Percentiles rank a stretch among this genome's conserved stretches.
phyloP scores from a whole-genome alignment of 1,284 basidiomycete species.

The Ustilago crameri region DNA sequence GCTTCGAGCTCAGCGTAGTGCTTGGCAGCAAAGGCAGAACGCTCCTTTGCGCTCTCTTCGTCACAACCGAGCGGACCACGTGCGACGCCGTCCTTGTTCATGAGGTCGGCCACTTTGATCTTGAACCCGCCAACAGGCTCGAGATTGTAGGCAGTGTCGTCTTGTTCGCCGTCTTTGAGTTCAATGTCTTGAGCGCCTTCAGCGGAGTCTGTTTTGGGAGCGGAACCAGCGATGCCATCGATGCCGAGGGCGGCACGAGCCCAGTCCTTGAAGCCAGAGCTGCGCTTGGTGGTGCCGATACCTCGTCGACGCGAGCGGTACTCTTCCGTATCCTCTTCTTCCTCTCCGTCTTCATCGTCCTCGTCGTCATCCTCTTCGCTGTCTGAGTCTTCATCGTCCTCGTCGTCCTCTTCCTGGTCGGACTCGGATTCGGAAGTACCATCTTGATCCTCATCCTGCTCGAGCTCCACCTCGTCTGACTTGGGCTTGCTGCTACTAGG shows the following conservation, averaged over 20 bases:
- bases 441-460: background rate
- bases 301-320: slow-evolving; percentile 46
- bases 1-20: slow-evolving; percentile 47
- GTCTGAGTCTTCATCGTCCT: slow-evolving; percentile 22
- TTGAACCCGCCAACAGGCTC: slow-evolving; percentile 61
- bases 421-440: background rate
- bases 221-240: slow-evolving; percentile 23
- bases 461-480: background rate
- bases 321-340: slow-evolving; percentile 23
- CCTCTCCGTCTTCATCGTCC: slow-evolving; percentile 29
- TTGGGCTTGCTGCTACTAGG: slow-evolving; percentile 7
- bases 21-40: slow-evolving; percentile 56
- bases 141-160: slow-evolving; percentile 48
- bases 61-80: slow-evolving; percentile 64
- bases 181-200: slow-evolving; percentile 20
- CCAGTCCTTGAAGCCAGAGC: slow-evolving; percentile 65
- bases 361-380: slow-evolving; percentile 25
- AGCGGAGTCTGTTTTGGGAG: slow-evolving; percentile 8
- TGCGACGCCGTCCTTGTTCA: slow-evolving; percentile 60
- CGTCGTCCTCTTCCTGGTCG: slow-evolving; percentile 15
- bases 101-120: slow-evolving; percentile 60
- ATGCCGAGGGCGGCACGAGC: slow-evolving; percentile 60
- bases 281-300: slow-evolving; percentile 47
- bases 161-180: slow-evolving; percentile 18
- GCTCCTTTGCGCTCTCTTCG: slow-evolving; percentile 28